A percentile compares a stretch with the other conserved stretches of the same genome.
These are phyloP conservation scores for Cordyceps javanica DNA, from an alignment of 2,329 filamentous ascomycete species.

Conservation along the genomic window DNA sequence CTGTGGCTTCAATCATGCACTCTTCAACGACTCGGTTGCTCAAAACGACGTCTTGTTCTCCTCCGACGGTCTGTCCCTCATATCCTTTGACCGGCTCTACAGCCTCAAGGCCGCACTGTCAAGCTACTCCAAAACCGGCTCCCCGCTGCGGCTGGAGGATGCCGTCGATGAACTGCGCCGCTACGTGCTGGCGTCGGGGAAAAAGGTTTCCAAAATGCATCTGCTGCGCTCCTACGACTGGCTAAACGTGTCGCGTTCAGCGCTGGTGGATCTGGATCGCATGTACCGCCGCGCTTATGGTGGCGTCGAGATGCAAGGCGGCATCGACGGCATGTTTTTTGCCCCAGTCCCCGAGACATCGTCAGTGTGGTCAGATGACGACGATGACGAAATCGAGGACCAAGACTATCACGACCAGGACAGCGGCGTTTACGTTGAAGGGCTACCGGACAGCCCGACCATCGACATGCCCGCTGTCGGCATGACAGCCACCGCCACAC, in stretches of 20 bases:
- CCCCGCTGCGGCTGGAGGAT: slow-evolving; percentile 45
- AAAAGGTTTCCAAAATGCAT: slow-evolving; percentile 43
- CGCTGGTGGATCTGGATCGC: slow-evolving; percentile 47
- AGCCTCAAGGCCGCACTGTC: slow-evolving; percentile 57
- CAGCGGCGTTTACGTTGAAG: slow-evolving; percentile 1
- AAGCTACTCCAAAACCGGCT: slow-evolving; percentile 44
- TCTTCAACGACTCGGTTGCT: slow-evolving; percentile 49
- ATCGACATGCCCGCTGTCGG: background rate
- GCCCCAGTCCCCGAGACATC: background rate
- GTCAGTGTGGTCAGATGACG: slow-evolving; percentile 3
- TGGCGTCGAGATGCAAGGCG: slow-evolving; percentile 37
- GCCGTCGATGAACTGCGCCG: slow-evolving; percentile 58
- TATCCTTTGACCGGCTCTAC: slow-evolving; percentile 57
- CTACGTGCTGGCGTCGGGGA: slow-evolving; percentile 48
- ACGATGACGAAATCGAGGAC: background rate
- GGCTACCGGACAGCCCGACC: background rate
- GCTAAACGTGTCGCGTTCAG: slow-evolving; percentile 44
- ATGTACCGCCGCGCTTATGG: slow-evolving; percentile 54
- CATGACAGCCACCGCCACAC: background rate
- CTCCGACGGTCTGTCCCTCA: slow-evolving; percentile 51
- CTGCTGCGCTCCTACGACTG: slow-evolving; percentile 52
- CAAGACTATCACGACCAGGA: background rate
- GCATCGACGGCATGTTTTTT: slow-evolving; percentile 35
- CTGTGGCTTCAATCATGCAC: slow-evolving; percentile 41
- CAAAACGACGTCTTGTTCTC: slow-evolving; percentile 59